Evolutionary conservation across 1,139 yeast genomes (phyloP).

Genomic region (Zygosaccharomyces pseudobailii): DNA sequence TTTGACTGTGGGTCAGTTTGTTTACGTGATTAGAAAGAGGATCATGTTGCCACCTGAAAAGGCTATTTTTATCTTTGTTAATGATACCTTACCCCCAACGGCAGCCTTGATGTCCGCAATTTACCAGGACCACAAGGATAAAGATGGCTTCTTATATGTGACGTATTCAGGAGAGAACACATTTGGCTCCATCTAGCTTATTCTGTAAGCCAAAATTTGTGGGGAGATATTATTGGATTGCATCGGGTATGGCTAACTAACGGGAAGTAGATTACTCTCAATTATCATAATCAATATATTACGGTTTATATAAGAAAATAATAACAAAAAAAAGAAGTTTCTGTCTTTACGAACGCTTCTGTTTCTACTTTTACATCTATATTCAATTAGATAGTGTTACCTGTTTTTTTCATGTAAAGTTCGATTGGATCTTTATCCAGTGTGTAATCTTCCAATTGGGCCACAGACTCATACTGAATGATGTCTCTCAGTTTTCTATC

Average conservation of each 20-base stretch:
- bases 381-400: conserved; percentile 23
- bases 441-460: conserved; percentile 24
- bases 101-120: conserved; percentile 94
- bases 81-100: conserved; percentile 95
- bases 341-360: neutral
- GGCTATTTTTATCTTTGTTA: conserved; percentile 94
- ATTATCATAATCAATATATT: neutral
- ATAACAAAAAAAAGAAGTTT: neutral
- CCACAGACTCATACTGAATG: conserved; percentile 36
- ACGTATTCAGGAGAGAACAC: conserved; percentile 87
- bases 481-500: conserved; percentile 60
- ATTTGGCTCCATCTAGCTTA: conserved; percentile 43
- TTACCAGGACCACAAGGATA: conserved; percentile 94
- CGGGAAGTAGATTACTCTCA: neutral
- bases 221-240: conserved; percentile 1
- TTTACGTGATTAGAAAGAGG: conserved; percentile 92
- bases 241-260: conserved; percentile 3
- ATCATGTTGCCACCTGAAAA: conserved; percentile 94
- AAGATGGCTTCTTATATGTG: conserved; percentile 93
- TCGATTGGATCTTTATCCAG: conserved; percentile 34
- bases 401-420: conserved; percentile 29
- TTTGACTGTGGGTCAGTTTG: conserved; percentile 95
- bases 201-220: neutral
- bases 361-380: conserved; percentile 2
- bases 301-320: neutral